Percentiles rank a stretch among this genome's conserved stretches.
phyloP scores from a whole-genome alignment of 192 early-diverging fungal species.

The Lobosporangium transversale region DNA sequence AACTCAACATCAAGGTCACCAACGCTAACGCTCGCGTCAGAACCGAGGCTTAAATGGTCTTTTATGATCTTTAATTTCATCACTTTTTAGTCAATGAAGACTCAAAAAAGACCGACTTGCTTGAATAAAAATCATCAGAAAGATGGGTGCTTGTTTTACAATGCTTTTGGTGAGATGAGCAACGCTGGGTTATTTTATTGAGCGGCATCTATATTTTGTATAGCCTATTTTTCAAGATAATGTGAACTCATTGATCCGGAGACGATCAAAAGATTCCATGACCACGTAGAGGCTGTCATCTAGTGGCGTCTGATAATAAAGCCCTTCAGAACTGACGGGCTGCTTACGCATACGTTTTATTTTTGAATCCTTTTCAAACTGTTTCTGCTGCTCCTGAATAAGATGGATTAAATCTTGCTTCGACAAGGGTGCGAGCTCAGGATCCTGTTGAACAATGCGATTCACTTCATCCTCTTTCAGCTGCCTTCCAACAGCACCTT shows the following conservation, averaged over 20 bases:
- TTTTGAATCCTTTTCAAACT: not conserved
- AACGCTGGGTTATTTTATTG: no score
- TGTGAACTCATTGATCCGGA: slow-evolving; percentile 37
- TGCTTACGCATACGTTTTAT: slow-evolving; percentile 17
- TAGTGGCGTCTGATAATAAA: slow-evolving; percentile 28
- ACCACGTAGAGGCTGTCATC: slow-evolving; percentile 38
- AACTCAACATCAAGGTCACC: slow-evolving; percentile 96
- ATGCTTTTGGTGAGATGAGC: no score
- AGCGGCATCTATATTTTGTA: no score
- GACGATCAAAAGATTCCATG: slow-evolving; percentile 44
- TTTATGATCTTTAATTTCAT: slow-evolving; percentile 4
- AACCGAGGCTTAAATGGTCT: slow-evolving; percentile 74
- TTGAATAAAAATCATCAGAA: slow-evolving; percentile 20
- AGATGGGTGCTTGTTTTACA: slow-evolving; percentile 36
- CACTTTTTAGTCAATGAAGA: slow-evolving; percentile 1
- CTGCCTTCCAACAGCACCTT: slow-evolving; percentile 1
- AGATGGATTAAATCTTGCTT: slow-evolving; percentile 34
- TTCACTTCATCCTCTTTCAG: slow-evolving; percentile 33
- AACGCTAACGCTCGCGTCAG: slow-evolving; percentile 91
- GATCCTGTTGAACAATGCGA: slow-evolving; percentile 30
- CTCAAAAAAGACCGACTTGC: slow-evolving; percentile 9
- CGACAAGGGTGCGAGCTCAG: slow-evolving; percentile 12
- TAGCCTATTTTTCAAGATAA: not conserved
- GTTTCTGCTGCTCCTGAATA: slow-evolving; percentile 29
- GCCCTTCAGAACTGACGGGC: slow-evolving; percentile 8